Evolutionary conservation across 306 rosid genomes (phyloP), one percentile per base, ranked within the genome.

Genomic region (Urtica urens): DNA sequence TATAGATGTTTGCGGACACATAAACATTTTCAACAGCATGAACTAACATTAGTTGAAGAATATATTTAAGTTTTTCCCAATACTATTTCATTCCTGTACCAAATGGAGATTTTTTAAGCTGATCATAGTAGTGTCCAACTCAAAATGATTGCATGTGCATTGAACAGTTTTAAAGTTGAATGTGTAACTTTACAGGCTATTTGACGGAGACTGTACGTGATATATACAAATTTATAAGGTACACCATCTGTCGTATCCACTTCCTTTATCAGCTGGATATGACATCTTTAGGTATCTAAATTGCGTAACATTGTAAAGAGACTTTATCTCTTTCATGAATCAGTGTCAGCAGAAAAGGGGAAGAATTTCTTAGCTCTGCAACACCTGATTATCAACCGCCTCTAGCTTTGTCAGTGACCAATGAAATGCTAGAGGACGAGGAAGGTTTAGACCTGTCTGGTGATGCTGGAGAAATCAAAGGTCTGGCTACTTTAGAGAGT

Each of bases 361-460:
- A 70, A 49, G 51, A 66, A 19, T 87, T 77, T 80, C 78, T 87
- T 61, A 66, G 67, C 39, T 68, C 87, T 56, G 78, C 69, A 52
- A 84, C 66, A 64, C 94, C 83, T 9, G 92, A 79, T 65, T 46
- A 78, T 73, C 94, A 87, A 62, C 82, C 92, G 28, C 73, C 92
- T 24, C 51, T 87, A 53, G 53, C 82, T 63, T 69, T 87, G 78
- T 46, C 75, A 4, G 66, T 79, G 70, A 76, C 86, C 42, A 50
- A 72, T 61, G 94, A 87, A 49, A 75, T 85, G 94, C 57, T 59
- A 8, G 80, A 64, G 61, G 96, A 77, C 30, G 81, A 68, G 61
- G 80, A 63, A 43, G 30, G 56, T 49, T 53, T 46, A 28, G 55
- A 68, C 53, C 20, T 60, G 49, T 58, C 62, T 0, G 49, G 53